Base-by-base conservation (phyloP, 164 flowering plant species). In the Liquidambar formosana region DNA sequence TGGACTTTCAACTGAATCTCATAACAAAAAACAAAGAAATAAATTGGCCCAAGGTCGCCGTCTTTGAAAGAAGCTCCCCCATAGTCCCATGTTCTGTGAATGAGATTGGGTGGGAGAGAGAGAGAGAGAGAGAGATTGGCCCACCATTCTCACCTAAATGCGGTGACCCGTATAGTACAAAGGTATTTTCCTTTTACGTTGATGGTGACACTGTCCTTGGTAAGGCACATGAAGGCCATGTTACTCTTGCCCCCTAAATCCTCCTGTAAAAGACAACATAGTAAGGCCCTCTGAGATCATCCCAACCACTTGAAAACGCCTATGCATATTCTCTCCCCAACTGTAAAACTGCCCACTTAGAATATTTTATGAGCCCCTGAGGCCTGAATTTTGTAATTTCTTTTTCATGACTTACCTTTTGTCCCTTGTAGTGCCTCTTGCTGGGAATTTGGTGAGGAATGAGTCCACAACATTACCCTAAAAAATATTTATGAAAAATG, bases 141-240 rank as follows among this genome's bases (percentile, higher is more conserved):
- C 81, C 81, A 80, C 78, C 67, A 57, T 48, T 59, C 66, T 23
- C 60, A 66, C 63, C 44, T 43, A 73, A 65, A 65, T 77, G 70
- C 64, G 69, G 77, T 71, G 71, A 71, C 41, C 54, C 57, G 48
- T 64, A 25, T 60, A 71, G 48, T 59, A 46, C 60, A 49, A 56
- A 48, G 41, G 47, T 27, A 53, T 71, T 75, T 54, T 69, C 27
- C 51, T 71, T 16, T 46, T 25, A 57, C 15, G 43, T 65, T 73
- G 84, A 85, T 74, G 38, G 79, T 59, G 83, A 85, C 79, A 41
- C 62, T 57, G 64, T 60, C 76, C 65, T 57, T 53, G 38, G 64
- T 66, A 41, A 56, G 26, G 85, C 86, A 85, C 89, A 85, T 85
- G 88, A 73, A 77, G 79, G 78, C 88, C 86, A 85, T 81, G 89